Conservation (phyloP, 306 rosid genomes). For the Ziziphus jujuba region DNA sequence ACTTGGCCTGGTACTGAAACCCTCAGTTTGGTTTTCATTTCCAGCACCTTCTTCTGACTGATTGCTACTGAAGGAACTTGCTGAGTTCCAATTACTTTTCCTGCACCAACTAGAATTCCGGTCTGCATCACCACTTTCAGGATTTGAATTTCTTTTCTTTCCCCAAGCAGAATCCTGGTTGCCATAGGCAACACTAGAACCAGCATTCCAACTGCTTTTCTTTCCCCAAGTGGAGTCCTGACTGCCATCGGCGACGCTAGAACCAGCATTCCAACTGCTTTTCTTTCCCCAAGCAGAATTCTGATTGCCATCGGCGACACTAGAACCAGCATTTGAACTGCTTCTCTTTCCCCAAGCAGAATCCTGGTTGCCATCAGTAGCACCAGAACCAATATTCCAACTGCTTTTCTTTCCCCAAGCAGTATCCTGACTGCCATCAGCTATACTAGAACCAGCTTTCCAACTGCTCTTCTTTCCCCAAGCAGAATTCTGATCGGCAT, state of each 20-base stretch:
- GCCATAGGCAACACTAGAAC: slow-evolving; percentile 9
- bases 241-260: neutral
- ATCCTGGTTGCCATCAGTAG: slow-evolving; percentile 25
- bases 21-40: slow-evolving; percentile 31
- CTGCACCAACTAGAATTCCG: slow-evolving; percentile 15
- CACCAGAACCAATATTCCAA: slow-evolving; percentile 37
- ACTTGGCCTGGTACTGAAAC: slow-evolving; percentile 15
- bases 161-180: slow-evolving; percentile 15
- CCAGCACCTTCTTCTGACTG: slow-evolving; percentile 14
- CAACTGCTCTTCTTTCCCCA: slow-evolving; percentile 41
- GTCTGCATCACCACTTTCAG: neutral
- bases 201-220: slow-evolving; percentile 44
- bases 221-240: slow-evolving; percentile 19
- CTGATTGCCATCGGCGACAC: slow-evolving; percentile 5
- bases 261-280: slow-evolving; percentile 15
- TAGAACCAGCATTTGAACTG: slow-evolving; percentile 38
- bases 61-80: slow-evolving; percentile 26
- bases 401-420: slow-evolving; percentile 12
- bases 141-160: slow-evolving; percentile 8
- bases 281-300: slow-evolving; percentile 4
- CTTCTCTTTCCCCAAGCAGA: slow-evolving; percentile 42
- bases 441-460: slow-evolving; percentile 29
- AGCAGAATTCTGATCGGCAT: slow-evolving; percentile 1
- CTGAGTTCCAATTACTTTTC: slow-evolving; percentile 41
- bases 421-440: slow-evolving; percentile 5